phyloP scores from a whole-genome alignment of 441 rosid species.

The Lagerstroemia fauriei region DNA sequence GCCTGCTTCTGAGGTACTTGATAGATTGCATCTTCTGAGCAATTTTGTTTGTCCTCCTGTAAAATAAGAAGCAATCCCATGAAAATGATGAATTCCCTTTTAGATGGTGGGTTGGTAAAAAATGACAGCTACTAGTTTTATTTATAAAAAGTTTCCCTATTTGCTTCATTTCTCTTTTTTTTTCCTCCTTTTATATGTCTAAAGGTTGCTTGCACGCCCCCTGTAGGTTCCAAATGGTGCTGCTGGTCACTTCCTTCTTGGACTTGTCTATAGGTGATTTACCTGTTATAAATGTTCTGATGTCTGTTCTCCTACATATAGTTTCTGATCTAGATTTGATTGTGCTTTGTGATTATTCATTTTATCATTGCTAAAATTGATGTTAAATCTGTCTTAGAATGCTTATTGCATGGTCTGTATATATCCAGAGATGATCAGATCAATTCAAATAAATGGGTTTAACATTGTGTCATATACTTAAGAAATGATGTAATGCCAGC shows the following conservation, averaged over 20 bases:
- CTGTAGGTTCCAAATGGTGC: conserved; percentile 90
- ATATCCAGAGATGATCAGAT: not conserved
- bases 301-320: not conserved
- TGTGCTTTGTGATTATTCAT: not conserved
- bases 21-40: conserved; percentile 9
- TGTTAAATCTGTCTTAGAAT: not conserved
- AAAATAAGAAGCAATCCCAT: not conserved
- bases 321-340: not conserved
- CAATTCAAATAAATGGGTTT: not conserved
- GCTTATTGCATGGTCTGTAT: not conserved
- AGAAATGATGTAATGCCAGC: not conserved
- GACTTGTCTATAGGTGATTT: conserved; percentile 80
- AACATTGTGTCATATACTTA: not conserved
- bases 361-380: not conserved
- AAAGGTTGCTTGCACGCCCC: conserved; percentile 4
- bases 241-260: conserved; percentile 93
- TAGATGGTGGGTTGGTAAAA: not conserved
- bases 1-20: conserved; percentile 73
- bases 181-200: not conserved
- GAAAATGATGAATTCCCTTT: not conserved
- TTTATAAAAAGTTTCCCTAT: not conserved
- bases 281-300: conserved; percentile 8
- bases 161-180: not conserved
- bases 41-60: not conserved
- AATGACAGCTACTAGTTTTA: not conserved